Evolutionary conservation across 345 rosid species (phyloP), one percentile per base, ranked within the genome.

Genomic region (Mallotus nudiflorus): DNA sequence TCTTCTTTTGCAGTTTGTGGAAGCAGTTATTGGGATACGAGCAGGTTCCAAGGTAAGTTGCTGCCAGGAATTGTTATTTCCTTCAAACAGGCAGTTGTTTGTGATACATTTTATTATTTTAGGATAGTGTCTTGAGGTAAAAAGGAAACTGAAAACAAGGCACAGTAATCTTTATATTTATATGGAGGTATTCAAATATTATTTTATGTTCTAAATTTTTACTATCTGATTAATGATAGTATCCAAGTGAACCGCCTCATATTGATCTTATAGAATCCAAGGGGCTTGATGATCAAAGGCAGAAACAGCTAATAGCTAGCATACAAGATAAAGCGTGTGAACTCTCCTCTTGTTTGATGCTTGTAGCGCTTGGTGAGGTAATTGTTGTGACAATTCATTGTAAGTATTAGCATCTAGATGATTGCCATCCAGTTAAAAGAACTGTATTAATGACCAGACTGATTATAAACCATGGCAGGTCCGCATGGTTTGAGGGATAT

Each of bases 301-400:
- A 84, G 77, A 87, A 85, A 57, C 78, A 74, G 70, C 79, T 94
- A 77, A 70, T 87, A 35, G 74, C 74, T 40, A 75, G 79, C 16
- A 80, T 90, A 68, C 82, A 73, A 68, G 81, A 85, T 60, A 86
- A 79, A 81, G 97, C 97, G 42, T 53, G 15, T 45, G 84, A 90
- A 48, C 86, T 89, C 45, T 77, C 89, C 24, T 86, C 93, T 18
- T 85, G 87, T 79, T 81, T 76, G 66, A 89, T 94, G 96, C 88
- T 94, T 42, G 90, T 94, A 54, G 85, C 89, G 61, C 85, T 94
- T 64, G 88, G 93, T 56, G 98, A 94, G 98, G 97, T 94, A 88
- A 80, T n/a, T 67, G 24, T 27, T 53, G 24, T 39, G 37, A 52
- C 39, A 20, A 22, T 19, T 5, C 6, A 13, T 53, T 37, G 20